These are phyloP conservation scores for Luvunga scandens DNA, from an alignment of 345 rosid species.

Conservation along the genomic window DNA sequence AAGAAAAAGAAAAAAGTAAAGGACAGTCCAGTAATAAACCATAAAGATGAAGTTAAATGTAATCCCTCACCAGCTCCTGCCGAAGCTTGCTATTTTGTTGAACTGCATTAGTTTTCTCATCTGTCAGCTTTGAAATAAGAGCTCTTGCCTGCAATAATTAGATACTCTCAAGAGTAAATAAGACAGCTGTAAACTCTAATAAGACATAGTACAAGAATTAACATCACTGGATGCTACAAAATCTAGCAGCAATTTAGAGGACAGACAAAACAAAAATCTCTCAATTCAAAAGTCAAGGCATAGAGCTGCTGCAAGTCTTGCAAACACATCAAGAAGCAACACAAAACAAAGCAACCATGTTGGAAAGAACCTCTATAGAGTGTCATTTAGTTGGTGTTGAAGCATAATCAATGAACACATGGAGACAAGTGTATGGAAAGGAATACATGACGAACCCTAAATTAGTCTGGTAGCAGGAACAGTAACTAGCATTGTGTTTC, in stretches of 20 bases:
- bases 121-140: slow-evolving; percentile 55
- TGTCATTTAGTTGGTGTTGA: background rate
- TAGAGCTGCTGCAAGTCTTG: background rate
- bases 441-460: background rate
- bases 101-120: slow-evolving; percentile 55
- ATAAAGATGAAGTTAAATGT: background rate
- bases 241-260: background rate
- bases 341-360: background rate
- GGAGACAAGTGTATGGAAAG: background rate
- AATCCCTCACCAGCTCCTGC: slow-evolving; percentile 60
- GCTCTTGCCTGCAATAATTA: slow-evolving; percentile 47
- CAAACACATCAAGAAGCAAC: background rate
- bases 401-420: background rate
- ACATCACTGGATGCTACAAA: background rate
- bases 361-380: background rate
- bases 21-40: background rate
- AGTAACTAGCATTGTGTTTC: background rate
- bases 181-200: background rate
- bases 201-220: background rate
- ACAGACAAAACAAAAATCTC: background rate
- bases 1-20: background rate
- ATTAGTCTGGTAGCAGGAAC: background rate
- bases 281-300: background rate
- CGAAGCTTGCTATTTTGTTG: slow-evolving; percentile 58
- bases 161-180: slow-evolving; percentile 8